Base-by-base conservation (phyloP, 2,329 filamentous ascomycete genomes). In the Conoideocrella luteorostrata region DNA sequence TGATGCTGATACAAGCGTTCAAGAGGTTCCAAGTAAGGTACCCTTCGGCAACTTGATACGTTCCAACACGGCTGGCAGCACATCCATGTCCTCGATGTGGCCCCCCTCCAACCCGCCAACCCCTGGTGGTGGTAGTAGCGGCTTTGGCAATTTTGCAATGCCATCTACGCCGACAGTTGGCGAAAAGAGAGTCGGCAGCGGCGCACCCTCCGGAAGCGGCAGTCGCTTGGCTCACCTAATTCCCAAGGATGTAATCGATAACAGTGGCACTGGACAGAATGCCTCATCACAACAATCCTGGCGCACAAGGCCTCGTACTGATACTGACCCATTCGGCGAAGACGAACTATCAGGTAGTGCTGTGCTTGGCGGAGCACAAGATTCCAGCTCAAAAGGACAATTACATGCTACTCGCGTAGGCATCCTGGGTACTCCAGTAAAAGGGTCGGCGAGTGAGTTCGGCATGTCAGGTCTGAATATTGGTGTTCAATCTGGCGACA, bases 141-240 rank as follows among this genome's bases (percentile, higher is more conserved):
- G 83, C 18, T 98, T 98, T 65, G 91, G 91, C 10, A 93, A 82
- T 56, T 97, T 97, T 63, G 83, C 86, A n/a, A 64, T 94, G 41
- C 65, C 68, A 38, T 64, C 77, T 23, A 72, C 75, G 26, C 70
- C 77, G 15, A 66, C 75, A 6, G 71, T 79, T 23, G 69, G 74
- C 4, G 88, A 95, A 43, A 95, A 93, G 68, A 81, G 86, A 9
- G 78, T 84, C 55, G 83, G 80, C 22, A 82, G 77, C 57, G 65
- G 78, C 22, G 75, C 84, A 15, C 30, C 43, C 45, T 81, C 86
- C 3, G 87, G 88, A 59, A 81, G 86, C 2, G 88, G 88, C 59
- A 95, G 89, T 61, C 82, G 89, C 22, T 81, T 96, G 56, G 91
- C 90, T 52, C 88, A 88, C 57, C 65, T 95, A 18, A 84, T 95